Evolutionary conservation across 2,329 filamentous ascomycete genomes (phyloP), one percentile per base, ranked within the genome.

Genomic region (Didymellaceae sp.): DNA sequence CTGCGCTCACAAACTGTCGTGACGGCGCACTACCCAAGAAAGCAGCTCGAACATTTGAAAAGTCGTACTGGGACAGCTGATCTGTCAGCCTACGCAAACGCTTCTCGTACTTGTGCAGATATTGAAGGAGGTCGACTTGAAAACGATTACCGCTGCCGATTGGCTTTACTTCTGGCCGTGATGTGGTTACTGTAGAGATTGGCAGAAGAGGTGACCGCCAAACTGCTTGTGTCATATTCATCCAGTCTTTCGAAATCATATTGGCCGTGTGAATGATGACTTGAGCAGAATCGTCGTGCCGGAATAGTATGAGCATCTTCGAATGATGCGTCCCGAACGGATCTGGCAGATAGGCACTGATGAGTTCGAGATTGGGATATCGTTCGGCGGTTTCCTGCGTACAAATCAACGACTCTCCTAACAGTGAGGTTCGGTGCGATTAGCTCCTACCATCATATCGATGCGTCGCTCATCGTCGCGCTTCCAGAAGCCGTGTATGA

Each of bases 221-320:
- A 5, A 89, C 82, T 1, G 85, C 90, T 69, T 96, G 91, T 1
- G 86, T 89, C 88, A 96, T 89, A 61, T 94, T 94, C 1, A 79
- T 82, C 91, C 91, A 96, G 70, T 96, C 91, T 46, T 86, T 85
- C 4, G 80, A 67, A n/a, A 96, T 93, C 87, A 96, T 91, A 62
- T 96, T 96, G 14, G 91, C 90, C 0, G 91, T 96, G 62, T 95
- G 90, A 22, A 96, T 91, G 47, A 95, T 74, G 5, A 96, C 77
- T 72, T 95, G 88, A 0, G 87, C 89, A 0, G 80, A 83, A 55
- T 88, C 85, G 66, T 96, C 90, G 68, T 89, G 86, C 5, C 89
- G 82, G 54, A 96, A 78, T 4, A 96, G 73, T n/a, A 96, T 77
- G 72, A 96, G 55, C 89, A 96, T 94, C 73, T 96, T 94, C 10